Evolutionary conservation across 2,329 filamentous ascomycete genomes (phyloP), one percentile per base, ranked within the genome.

Genomic region (Gliomastix tumulicola): DNA sequence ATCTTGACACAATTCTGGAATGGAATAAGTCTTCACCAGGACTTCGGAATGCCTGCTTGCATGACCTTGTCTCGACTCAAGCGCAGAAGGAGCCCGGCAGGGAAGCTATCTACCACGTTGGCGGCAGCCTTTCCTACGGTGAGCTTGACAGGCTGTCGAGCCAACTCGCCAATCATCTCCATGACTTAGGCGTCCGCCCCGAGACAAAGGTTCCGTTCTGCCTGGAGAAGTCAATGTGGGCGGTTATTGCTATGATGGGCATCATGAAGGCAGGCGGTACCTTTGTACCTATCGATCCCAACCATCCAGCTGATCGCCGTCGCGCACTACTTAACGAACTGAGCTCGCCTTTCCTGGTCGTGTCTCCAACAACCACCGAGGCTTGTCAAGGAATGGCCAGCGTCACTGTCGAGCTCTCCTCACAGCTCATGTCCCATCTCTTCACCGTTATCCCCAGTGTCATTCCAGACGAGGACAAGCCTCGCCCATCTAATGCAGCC

Each of bases 161-260:
- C 17, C 17, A 19, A 7, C 6, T 34, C 10, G 19, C 32, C 15
- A 11, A 3, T 4, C 32, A 22, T 21, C 32, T 34, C 32, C 32
- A 42, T 7, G 19, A 16, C 12, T 19, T 40, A 5, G 50, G 52
- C n/a, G 41, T 58, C 11, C 32, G 39, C 10, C 41, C 42, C 2
- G 54, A 47, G 18, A 38, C 35, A 3, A 25, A 50, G 8, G 33
- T 35, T 5, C 33, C 33, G 20, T 25, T 35, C 21, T 35, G 33
- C 19, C 15, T 25, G 9, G 33, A 35, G 22, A 35, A 35, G 22
- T 23, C 19, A 4, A 15, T 15, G n/a, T 35, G 22, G 21, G 19
- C 22, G 15, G 21, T 35, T 28, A 15, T 35, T 13, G 33, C 33
- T 5, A 35, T 35, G 33, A 19, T 47, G 2, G 46, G 36, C 8